phyloP scores from a whole-genome alignment of 306 rosid genomes.

The Herpetospermum pedunculosum region DNA sequence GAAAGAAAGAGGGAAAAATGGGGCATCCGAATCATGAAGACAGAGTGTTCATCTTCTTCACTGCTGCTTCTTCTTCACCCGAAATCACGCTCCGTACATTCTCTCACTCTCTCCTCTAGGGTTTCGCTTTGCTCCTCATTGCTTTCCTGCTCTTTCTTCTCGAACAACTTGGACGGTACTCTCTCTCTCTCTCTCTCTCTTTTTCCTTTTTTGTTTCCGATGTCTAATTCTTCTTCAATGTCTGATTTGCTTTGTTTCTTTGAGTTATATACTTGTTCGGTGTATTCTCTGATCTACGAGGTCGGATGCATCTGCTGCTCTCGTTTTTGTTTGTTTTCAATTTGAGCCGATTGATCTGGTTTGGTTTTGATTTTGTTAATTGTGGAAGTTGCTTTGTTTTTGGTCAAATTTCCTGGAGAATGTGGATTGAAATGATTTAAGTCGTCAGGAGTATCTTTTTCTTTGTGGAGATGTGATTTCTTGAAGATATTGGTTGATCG shows the following conservation, averaged over 20 bases:
- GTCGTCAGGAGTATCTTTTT: neutral
- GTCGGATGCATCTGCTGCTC: neutral
- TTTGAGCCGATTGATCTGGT: conserved; percentile 8
- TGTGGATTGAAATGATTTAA: neutral
- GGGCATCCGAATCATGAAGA: conserved; percentile 33
- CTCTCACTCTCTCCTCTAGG: conserved; percentile 25
- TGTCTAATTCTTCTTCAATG: conserved; percentile 7
- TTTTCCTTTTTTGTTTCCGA: neutral
- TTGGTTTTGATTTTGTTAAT: neutral
- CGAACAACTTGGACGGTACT: conserved; percentile 5
- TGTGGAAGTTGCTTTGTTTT: neutral
- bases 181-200: conserved; percentile 9
- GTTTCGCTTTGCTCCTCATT: conserved; percentile 9
- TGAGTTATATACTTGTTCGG: neutral
- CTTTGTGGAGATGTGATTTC: neutral
- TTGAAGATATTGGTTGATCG: neutral
- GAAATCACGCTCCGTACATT: conserved; percentile 22
- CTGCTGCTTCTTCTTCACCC: conserved; percentile 26
- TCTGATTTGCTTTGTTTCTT: conserved; percentile 13
- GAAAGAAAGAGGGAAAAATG: conserved; percentile 10
- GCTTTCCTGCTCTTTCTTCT: conserved; percentile 11
- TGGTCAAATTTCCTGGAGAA: neutral
- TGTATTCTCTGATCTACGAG: conserved; percentile 8
- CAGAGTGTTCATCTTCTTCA: conserved; percentile 40
- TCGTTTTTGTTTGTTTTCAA: neutral